phyloP scores from a whole-genome alignment of 2,329 filamentous ascomycete species.

The Boeremia lycopersici region DNA sequence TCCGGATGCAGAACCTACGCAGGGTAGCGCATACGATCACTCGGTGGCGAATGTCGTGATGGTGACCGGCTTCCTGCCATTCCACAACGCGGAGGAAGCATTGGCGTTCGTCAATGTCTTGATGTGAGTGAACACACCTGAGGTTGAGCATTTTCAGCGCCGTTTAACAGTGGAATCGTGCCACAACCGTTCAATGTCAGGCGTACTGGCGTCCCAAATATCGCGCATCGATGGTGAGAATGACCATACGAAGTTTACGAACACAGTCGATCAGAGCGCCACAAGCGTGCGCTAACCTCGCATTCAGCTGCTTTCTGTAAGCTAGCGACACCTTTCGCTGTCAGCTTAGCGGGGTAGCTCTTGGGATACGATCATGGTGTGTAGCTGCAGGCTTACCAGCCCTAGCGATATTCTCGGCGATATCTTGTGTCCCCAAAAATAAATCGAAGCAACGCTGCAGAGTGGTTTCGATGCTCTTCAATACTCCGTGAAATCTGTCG shows the following conservation, averaged over 20 bases:
- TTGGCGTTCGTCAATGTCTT: neutral
- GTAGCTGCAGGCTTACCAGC: conserved; percentile 13
- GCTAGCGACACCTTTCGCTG: conserved; percentile 2
- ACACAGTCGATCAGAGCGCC: conserved; percentile 23
- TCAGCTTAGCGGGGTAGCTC: conserved; percentile 29
- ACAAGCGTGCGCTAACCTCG: conserved; percentile 20
- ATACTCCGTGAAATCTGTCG: neutral
- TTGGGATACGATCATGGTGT: conserved; percentile 12
- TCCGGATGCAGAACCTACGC: conserved; percentile 5
- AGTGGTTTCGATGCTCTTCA: neutral
- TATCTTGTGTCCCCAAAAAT: conserved; percentile 8
- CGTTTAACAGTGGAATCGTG: neutral
- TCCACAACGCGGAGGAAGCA: neutral
- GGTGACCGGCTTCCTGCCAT: neutral
- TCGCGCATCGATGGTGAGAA: neutral
- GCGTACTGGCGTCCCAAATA: neutral
- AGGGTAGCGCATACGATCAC: neutral
- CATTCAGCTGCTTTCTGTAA: conserved; percentile 12
- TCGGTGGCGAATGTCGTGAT: conserved; percentile 12
- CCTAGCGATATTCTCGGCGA: neutral
- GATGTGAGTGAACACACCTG: neutral
- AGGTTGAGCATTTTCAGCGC: neutral
- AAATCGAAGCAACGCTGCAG: neutral
- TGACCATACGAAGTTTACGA: too few relatives aligned
- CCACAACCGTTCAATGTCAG: neutral